These are phyloP conservation scores for Pyrenopolyporus hunteri DNA, from an alignment of 495 filamentous ascomycete species.

Conservation along the genomic window DNA sequence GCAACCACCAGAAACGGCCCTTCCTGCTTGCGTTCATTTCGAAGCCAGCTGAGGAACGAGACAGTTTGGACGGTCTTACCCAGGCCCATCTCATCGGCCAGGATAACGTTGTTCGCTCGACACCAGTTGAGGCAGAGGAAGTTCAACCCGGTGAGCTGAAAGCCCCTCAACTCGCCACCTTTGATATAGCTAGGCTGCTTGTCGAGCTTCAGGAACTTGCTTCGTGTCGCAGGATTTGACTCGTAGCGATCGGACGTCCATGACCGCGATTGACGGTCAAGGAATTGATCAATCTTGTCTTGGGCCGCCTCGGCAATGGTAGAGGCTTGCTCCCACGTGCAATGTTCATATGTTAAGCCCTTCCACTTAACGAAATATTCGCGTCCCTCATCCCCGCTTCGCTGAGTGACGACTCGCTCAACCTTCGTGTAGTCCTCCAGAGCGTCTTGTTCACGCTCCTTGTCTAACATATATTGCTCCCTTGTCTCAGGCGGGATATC, in stretches of 20 bases:
- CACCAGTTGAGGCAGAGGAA: conserved; percentile 96
- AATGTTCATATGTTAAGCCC: conserved; percentile 84
- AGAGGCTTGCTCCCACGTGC: conserved; percentile 88
- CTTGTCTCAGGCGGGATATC: conserved; percentile 81
- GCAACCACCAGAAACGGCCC: conserved; percentile 96
- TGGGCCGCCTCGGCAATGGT: conserved; percentile 79
- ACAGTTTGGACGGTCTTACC: conserved; percentile 99
- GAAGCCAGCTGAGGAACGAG: conserved; percentile 95
- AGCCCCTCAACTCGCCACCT: conserved; percentile 85
- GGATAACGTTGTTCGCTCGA: conserved; percentile 86
- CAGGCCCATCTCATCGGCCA: conserved; percentile 98
- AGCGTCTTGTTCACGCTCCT: conserved; percentile 82
- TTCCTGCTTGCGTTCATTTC: conserved; percentile 87
- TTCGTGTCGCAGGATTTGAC: conserved; percentile 73
- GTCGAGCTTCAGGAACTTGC: conserved; percentile 71
- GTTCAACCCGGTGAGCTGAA: conserved; percentile 92
- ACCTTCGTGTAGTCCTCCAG: conserved; percentile 85
- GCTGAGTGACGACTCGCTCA: conserved; percentile 85
- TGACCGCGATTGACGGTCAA: conserved; percentile 76
- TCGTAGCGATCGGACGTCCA: conserved; percentile 78
- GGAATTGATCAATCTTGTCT: conserved; percentile 85
- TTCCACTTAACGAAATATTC: conserved; percentile 96
- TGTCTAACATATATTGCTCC: conserved; percentile 89
- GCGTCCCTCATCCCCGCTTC: conserved; percentile 73
- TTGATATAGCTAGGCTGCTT: conserved; percentile 85